Evolutionary conservation across 768 basidiomycete genomes (phyloP).

Genomic region (Naganishia randhawae): DNA sequence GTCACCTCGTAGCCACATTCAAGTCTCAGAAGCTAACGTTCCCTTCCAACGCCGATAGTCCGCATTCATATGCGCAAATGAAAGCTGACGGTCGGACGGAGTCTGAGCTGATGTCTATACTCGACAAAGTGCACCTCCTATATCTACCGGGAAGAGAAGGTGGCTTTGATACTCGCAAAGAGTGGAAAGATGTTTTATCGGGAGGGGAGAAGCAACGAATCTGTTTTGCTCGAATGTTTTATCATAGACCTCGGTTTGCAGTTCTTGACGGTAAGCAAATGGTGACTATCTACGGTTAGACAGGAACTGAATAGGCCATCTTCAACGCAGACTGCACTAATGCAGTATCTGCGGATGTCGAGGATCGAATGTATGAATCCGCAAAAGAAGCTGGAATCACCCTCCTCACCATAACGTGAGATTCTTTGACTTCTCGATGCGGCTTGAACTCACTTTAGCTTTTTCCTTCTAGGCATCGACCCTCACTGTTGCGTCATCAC

Average conservation of each 20-base stretch:
- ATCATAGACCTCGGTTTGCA: slow-evolving; percentile 76
- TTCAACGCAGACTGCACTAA: slow-evolving; percentile 75
- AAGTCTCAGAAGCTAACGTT: background rate
- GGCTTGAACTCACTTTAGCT: background rate
- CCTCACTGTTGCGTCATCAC: slow-evolving; percentile 83
- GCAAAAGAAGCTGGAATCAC: slow-evolving; percentile 85
- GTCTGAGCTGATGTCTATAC: slow-evolving; percentile 68
- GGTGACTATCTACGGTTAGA: background rate
- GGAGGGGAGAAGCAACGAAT: slow-evolving; percentile 96
- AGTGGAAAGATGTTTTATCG: slow-evolving; percentile 92
- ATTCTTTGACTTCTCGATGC: background rate
- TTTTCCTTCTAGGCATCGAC: slow-evolving; percentile 55
- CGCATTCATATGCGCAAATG: slow-evolving; percentile 75
- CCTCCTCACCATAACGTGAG: slow-evolving; percentile 76
- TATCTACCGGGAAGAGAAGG: slow-evolving; percentile 85
- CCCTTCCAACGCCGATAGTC: slow-evolving; percentile 49
- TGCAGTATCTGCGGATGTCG: slow-evolving; percentile 92
- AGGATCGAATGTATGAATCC: slow-evolving; percentile 91
- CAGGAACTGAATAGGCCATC: background rate
- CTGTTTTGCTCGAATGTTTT: slow-evolving; percentile 73
- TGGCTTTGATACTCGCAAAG: slow-evolving; percentile 81
- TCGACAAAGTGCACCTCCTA: slow-evolving; percentile 74
- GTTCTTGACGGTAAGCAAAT: slow-evolving; percentile 70
- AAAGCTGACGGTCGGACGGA: slow-evolving; percentile 61
- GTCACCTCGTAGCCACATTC: slow-evolving; percentile 6